Base-by-base conservation (phyloP, 805 yeast species). In the Wickerhamomyces kurtzmanii region DNA sequence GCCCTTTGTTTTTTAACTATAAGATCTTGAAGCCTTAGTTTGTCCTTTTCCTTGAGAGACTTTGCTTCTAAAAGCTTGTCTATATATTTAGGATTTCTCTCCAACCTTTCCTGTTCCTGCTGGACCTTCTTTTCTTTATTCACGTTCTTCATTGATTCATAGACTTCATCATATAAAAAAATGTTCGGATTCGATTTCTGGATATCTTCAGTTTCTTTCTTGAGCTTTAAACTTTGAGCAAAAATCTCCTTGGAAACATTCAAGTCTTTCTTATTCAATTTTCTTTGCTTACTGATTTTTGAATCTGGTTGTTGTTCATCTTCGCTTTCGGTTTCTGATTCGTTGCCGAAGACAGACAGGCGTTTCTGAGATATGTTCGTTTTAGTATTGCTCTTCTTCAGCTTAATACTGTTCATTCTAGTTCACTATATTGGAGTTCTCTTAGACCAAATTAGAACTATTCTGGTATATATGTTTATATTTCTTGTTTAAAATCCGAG, bases 91-190 rank as follows among this genome's bases (percentile, higher is more conserved):
- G 59, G 38, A 26, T 47, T 36, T 17, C 15, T 17, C 5, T 19
- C 31, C 8, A 14, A 20, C 18, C 20, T 23, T 22, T 11, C 25
- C 10, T 20, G 24, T 16, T 10, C 23, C 20, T 11, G n/a, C 27
- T 20, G 31, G 22, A 31, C 24, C 35, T 35, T 31, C 28, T 31
- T 11, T 31, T 26, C 30, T 34, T n/a, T 34, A 8, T 37, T 29
- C 17, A 37, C 33, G 7, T 31, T 28, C 27, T 60, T 57, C 42
- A 68, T 57, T 4, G 49, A 45, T 22, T 68, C 75, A 31, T 60
- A 63, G 1, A 59, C 62, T 26, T 62, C 72, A 32, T 68, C 76
- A 35, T 64, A 68, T 10, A 52, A 57, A 33, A 56, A 64, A 4
- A 46, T 33, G 4, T 52, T 32, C 6, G 27, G 31, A 13, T 38